Evolutionary conservation across 257 asterid genomes (phyloP), one percentile per base, ranked within the genome.

Genomic region (Parsonsia alboflavescens): DNA sequence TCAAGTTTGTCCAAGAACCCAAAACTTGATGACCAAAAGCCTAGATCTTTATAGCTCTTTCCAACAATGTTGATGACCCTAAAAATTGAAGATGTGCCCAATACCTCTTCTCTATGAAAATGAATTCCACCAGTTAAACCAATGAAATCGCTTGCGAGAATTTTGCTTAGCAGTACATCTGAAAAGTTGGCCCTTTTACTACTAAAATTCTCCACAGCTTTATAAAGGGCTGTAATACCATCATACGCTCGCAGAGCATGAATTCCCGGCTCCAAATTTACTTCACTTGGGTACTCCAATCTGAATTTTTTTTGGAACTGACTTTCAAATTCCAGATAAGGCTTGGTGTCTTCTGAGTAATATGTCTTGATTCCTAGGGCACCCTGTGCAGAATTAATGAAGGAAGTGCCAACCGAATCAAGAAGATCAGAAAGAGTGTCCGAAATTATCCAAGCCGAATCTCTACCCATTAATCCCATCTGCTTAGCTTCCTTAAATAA

Each of bases 241-340:
- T 85, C 89, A 59, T 76, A 85, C n/a, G 86, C 89, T 75, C 64
- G 76, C 24, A 85, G 48, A 69, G 89, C 82, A 76, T 83, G 80
- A 72, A 81, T 73, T 21, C 87, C 80, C 7, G 85, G 87, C 74
- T 70, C 82, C 0, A 42, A 78, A 45, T 66, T 63, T 30, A 52
- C 74, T 75, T 85, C 89, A 44, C 52, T 57, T 21, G 85, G 83
- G 74, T 73, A 83, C 5, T 83, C 78, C 13, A 28, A 33, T 12
- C 68, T n/a, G 52, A 83, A 71, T 50, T 2, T 69, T 59, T 30
- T 72, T 65, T 71, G 71, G 22, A 83, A 85, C 17, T 75, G 81
- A 10, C 22, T 33, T 48, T 70, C 80, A n/a, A 85, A 79, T 5
- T 72, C 75, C 11, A 10, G 72, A 72, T 75, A 85, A 58, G 79